Evolutionary conservation across 2,329 filamentous ascomycete genomes (phyloP).

Genomic region (Aaosphaeria pasadenensis): DNA sequence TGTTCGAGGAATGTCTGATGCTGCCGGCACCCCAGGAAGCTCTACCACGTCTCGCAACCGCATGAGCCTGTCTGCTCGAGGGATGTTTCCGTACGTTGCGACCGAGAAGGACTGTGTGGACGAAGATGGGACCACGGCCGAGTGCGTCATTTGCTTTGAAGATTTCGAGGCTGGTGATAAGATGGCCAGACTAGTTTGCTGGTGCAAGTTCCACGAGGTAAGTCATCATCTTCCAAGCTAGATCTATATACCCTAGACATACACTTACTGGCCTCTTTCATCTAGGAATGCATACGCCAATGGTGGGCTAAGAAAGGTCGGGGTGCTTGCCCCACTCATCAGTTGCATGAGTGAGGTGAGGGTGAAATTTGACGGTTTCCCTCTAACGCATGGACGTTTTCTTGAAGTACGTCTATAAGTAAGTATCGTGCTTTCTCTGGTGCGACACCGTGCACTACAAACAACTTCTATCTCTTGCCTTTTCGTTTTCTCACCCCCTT

Average conservation of each 20-base stretch:
- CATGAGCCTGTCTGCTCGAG: constrained; percentile 3
- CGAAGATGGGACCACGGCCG: constrained; percentile 50
- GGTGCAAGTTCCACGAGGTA: constrained; percentile 62
- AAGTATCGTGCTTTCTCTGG: no score
- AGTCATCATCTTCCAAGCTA: constrained; percentile 4
- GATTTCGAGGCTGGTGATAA: constrained; percentile 60
- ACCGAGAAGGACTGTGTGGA: constrained; percentile 63
- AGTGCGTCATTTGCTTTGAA: constrained; percentile 65
- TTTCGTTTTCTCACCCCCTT: no score
- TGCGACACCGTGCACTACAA: no score
- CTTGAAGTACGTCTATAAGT: no score
- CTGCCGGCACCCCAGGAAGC: background rate
- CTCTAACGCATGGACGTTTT: no score
- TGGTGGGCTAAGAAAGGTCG: constrained; percentile 49
- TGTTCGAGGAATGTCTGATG: constrained; percentile 31
- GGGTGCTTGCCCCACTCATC: constrained; percentile 1
- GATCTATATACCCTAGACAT: background rate
- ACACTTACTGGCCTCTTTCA: background rate
- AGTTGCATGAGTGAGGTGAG: background rate
- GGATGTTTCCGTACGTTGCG: constrained; percentile 45
- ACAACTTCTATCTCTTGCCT: no score
- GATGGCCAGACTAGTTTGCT: constrained; percentile 59
- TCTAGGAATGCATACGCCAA: constrained; percentile 52
- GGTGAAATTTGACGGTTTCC: background rate
- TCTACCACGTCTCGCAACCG: constrained; percentile 6